A percentile compares a stretch with the other conserved stretches of the same genome.
Conservation (phyloP, 2,329 filamentous ascomycete species). For the Tolypocladium pustulatum region DNA sequence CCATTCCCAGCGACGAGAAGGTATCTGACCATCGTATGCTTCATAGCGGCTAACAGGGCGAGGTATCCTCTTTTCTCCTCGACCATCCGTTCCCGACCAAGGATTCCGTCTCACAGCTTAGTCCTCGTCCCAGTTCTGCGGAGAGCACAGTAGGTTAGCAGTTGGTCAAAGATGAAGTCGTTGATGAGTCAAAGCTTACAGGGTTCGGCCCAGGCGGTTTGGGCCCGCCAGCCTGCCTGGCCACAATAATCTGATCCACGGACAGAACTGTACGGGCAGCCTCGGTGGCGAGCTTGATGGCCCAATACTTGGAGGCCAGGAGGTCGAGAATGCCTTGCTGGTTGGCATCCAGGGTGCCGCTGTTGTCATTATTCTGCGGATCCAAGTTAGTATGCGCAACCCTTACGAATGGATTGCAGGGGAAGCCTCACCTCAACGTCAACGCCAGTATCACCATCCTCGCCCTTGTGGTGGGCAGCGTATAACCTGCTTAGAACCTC, state of each 20-base stretch:
- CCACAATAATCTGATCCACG: slow-evolving; percentile 98
- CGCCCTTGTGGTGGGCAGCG: slow-evolving; percentile 81
- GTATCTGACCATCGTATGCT: slow-evolving; percentile 14
- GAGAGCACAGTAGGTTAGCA: slow-evolving; percentile 15
- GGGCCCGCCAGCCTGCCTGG: slow-evolving; percentile 90
- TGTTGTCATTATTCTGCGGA: slow-evolving; percentile 59
- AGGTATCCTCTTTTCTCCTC: not conserved
- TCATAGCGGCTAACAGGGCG: not conserved
- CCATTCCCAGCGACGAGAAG: not conserved
- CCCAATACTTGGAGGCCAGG: slow-evolving; percentile 87
- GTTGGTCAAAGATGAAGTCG: not conserved
- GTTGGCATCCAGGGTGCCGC: slow-evolving; percentile 75
- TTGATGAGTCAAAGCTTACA: slow-evolving; percentile 23
- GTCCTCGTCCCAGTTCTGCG: slow-evolving; percentile 53
- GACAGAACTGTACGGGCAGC: slow-evolving; percentile 87
- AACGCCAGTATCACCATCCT: slow-evolving; percentile 83
- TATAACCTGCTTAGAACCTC: slow-evolving; percentile 89
- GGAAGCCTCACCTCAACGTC: slow-evolving; percentile 64
- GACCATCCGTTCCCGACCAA: not conserved
- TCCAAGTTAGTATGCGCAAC: slow-evolving; percentile 9
- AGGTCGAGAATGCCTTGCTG: slow-evolving; percentile 87
- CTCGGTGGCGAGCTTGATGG: slow-evolving; percentile 93
- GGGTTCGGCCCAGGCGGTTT: slow-evolving; percentile 95
- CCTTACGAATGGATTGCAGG: not conserved
- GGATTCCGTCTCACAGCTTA: slow-evolving; percentile 20